phyloP scores from a whole-genome alignment of 1,139 yeast genomes.

The Scheffersomyces quercinus region DNA sequence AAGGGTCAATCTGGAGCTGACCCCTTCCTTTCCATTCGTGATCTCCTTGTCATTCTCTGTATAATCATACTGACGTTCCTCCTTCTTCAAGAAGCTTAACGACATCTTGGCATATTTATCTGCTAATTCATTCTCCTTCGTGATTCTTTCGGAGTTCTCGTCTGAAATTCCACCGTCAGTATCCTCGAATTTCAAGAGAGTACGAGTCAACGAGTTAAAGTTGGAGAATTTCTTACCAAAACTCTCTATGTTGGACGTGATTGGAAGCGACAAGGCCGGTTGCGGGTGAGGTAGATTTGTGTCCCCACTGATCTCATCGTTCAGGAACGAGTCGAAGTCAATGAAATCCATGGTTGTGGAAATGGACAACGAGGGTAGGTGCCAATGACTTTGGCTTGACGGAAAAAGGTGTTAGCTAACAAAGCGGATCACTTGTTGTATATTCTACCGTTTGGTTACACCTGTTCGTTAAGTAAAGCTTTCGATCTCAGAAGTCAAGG shows the following conservation, averaged over 20 bases:
- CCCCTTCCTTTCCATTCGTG: neutral
- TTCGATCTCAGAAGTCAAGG: too few relatives aligned
- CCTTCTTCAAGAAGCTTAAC: slow-evolving; percentile 9
- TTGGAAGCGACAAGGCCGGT: slow-evolving; percentile 47
- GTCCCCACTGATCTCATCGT: slow-evolving; percentile 12
- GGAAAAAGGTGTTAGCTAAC: too few relatives aligned
- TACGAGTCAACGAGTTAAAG: slow-evolving; percentile 34
- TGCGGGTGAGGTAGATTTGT: slow-evolving; percentile 42
- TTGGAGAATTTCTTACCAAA: slow-evolving; percentile 37
- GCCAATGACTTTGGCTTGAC: too few relatives aligned
- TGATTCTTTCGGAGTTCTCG: slow-evolving; percentile 2
- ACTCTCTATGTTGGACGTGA: slow-evolving; percentile 41
- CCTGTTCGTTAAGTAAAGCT: too few relatives aligned
- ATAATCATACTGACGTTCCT: slow-evolving; percentile 3
- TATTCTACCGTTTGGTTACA: too few relatives aligned
- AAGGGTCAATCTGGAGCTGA: slow-evolving; percentile 21
- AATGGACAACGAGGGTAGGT: neutral
- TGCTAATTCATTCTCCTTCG: slow-evolving; percentile 13
- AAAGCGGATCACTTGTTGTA: too few relatives aligned
- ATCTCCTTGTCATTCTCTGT: neutral
- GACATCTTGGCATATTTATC: slow-evolving; percentile 18
- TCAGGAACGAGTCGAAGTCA: slow-evolving; percentile 40
- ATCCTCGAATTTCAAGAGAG: slow-evolving; percentile 23
- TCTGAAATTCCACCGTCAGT: slow-evolving; percentile 2
- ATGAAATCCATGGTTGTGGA: slow-evolving; percentile 39